These are phyloP conservation scores for Solanum pinnatisectum DNA, from an alignment of 257 asterid species.

Conservation along the genomic window DNA sequence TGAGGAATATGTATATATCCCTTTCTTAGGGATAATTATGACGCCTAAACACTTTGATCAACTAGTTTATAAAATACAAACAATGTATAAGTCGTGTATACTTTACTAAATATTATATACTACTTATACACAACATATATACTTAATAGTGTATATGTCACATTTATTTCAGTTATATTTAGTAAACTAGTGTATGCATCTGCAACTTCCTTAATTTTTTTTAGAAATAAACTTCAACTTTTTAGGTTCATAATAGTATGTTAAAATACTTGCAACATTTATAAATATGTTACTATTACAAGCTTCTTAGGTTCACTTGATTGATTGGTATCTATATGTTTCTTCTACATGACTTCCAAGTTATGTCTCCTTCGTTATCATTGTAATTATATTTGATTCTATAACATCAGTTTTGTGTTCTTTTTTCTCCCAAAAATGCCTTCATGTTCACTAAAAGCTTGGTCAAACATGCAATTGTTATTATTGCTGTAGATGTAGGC, in stretches of 20 bases:
- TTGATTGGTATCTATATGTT: not conserved
- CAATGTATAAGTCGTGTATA: not conserved
- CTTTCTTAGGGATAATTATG: not conserved
- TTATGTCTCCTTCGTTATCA: not conserved
- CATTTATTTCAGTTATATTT: too few species aligned
- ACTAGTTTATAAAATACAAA: not conserved
- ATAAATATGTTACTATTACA: not conserved
- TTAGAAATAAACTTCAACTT: not conserved
- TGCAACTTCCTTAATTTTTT: not conserved
- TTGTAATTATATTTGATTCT: not conserved
- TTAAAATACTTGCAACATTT: not conserved
- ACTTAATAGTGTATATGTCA: not conserved
- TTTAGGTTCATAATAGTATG: not conserved
- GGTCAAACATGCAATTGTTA: not conserved
- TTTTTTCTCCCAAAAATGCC: not conserved
- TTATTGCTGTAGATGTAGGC: not conserved
- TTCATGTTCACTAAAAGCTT: not conserved
- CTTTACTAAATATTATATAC: not conserved
- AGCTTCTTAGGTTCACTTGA: not conserved
- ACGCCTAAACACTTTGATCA: not conserved
- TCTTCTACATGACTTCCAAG: not conserved
- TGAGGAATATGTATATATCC: not conserved
- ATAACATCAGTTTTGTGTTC: not conserved
- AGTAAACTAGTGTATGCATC: not conserved
- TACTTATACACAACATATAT: too few species aligned